phyloP scores from a whole-genome alignment of 1,284 basidiomycete genomes.

The Meira miltonrushii region DNA sequence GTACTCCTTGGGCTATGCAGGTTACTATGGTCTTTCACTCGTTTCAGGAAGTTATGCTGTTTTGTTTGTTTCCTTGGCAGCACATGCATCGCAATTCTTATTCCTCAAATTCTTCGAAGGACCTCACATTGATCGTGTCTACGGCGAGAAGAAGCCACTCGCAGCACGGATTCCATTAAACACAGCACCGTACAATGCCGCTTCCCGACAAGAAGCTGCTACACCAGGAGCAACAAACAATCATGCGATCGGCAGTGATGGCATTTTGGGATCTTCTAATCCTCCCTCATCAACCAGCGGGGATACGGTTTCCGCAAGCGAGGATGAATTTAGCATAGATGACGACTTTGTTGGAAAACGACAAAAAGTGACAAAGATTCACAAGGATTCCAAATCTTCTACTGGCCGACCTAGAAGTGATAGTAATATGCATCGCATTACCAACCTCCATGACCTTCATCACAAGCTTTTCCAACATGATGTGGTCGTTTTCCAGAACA shows the following conservation, averaged over 20 bases:
- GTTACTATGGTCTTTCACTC: conserved; percentile 87
- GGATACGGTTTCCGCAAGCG: neutral
- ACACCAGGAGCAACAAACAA: neutral
- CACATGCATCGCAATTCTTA: conserved; percentile 89
- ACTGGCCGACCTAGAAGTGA: neutral
- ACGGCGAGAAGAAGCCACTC: conserved; percentile 42
- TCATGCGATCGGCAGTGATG: neutral
- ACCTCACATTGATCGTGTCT: conserved; percentile 63
- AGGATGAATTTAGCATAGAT: conserved; percentile 1
- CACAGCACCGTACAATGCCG: conserved; percentile 36
- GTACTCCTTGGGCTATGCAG: conserved; percentile 58
- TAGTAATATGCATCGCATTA: conserved; percentile 8
- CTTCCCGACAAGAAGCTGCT: conserved; percentile 26
- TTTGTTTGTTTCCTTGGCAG: conserved; percentile 83
- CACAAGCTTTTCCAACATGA: conserved; percentile 88
- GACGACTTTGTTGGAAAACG: neutral
- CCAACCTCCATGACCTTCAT: conserved; percentile 75
- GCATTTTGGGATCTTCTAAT: neutral
- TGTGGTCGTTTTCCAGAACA: conserved; percentile 70
- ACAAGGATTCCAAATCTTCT: neutral
- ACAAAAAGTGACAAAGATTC: neutral
- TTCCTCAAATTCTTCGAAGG: conserved; percentile 97
- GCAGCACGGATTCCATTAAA: conserved; percentile 23
- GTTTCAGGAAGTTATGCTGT: conserved; percentile 84
- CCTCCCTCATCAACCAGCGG: conserved; percentile 4